phyloP scores from a whole-genome alignment of 2,329 filamentous ascomycete species.

The Pestalotiopsis sp. region DNA sequence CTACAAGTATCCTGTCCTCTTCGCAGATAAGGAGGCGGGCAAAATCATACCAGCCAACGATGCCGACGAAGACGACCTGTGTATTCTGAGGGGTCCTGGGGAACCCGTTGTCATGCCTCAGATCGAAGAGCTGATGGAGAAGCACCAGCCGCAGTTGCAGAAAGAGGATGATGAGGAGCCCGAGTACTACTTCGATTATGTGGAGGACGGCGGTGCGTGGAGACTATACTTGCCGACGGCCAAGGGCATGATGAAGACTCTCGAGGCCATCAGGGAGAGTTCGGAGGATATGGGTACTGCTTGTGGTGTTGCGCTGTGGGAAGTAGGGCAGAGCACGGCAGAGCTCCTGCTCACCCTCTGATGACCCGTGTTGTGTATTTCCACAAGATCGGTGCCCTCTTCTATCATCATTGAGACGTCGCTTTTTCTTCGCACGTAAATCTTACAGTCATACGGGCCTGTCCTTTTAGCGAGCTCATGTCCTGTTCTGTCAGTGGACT shows the following conservation, averaged over 20 bases:
- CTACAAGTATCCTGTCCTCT: conserved; percentile 22
- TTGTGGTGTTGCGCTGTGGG: conserved; percentile 9
- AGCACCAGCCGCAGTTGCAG: conserved; percentile 1
- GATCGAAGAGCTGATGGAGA: background rate
- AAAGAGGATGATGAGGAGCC: background rate
- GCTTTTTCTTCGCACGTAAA: background rate
- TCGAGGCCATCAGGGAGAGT: background rate
- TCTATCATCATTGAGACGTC: background rate
- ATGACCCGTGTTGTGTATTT: background rate
- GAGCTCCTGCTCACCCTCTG: conserved; percentile 1
- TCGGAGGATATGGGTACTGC: background rate
- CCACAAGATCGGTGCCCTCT: background rate
- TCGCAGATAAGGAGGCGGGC: background rate
- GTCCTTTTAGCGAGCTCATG: background rate
- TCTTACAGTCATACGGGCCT: background rate
- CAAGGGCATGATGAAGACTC: background rate
- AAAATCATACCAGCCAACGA: background rate
- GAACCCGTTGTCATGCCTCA: background rate
- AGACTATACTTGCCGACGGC: conserved; percentile 4
- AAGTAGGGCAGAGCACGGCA: conserved; percentile 5
- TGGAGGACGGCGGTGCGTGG: conserved; percentile 4
- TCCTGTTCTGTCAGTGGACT: background rate
- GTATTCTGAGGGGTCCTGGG: background rate
- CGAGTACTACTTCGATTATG: conserved; percentile 9
- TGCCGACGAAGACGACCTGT: background rate